These are phyloP conservation scores for Hypomyces rosellus DNA, from an alignment of 2,329 filamentous ascomycete species.

Conservation along the genomic window DNA sequence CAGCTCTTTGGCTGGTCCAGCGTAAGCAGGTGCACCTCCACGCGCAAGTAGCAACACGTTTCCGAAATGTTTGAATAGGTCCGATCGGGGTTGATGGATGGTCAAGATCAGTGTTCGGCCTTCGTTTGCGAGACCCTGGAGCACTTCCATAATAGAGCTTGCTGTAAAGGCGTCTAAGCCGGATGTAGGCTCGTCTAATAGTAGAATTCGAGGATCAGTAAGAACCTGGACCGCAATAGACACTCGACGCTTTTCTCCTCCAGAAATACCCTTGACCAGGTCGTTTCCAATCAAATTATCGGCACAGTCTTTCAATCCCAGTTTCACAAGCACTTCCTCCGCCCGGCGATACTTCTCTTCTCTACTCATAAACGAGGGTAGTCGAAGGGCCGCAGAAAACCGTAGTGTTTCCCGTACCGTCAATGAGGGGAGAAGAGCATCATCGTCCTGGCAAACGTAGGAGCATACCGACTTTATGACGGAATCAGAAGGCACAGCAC, in stretches of 20 bases:
- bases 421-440: slow-evolving; percentile 65
- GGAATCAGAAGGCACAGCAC: slow-evolving; percentile 57
- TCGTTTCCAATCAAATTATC: slow-evolving; percentile 68
- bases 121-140: slow-evolving; percentile 63
- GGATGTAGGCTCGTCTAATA: slow-evolving; percentile 71
- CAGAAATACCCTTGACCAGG: slow-evolving; percentile 69
- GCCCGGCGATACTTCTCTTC: slow-evolving; percentile 61
- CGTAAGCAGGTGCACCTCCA: slow-evolving; percentile 62
- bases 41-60: slow-evolving; percentile 65
- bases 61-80: slow-evolving; percentile 65
- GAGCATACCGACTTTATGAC: slow-evolving; percentile 68
- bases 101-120: slow-evolving; percentile 70
- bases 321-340: slow-evolving; percentile 65
- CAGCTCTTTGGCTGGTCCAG: slow-evolving; percentile 58
- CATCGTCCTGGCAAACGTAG: slow-evolving; percentile 74
- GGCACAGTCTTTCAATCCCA: slow-evolving; percentile 73
- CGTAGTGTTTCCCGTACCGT: slow-evolving; percentile 69
- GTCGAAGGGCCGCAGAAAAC: slow-evolving; percentile 63
- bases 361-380: slow-evolving; percentile 64
- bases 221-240: slow-evolving; percentile 73
- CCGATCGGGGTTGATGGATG: slow-evolving; percentile 70
- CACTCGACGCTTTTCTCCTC: slow-evolving; percentile 71
- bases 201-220: slow-evolving; percentile 64
- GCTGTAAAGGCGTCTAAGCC: slow-evolving; percentile 75
- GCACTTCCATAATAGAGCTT: slow-evolving; percentile 67